A percentile compares a stretch with the other conserved stretches of the same genome.
These are phyloP conservation scores for Eleusine coracana DNA, from an alignment of 176 grass and related monocot genomes.

Conservation along the genomic window DNA sequence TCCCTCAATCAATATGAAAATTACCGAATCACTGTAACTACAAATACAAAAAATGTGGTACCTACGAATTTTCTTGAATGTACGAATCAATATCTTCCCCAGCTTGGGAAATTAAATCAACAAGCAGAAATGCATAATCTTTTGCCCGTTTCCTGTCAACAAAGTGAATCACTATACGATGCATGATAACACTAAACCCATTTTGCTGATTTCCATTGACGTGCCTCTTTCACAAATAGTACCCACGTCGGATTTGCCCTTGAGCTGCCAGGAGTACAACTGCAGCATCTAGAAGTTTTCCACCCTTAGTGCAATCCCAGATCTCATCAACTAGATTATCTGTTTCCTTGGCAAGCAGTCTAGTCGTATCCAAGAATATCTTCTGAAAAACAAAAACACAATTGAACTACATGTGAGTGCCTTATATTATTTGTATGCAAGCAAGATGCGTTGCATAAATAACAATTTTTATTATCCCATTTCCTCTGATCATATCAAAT, in stretches of 20 bases:
- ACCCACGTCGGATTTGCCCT: background rate
- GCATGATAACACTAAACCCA: background rate
- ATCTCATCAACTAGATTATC: slow-evolving; percentile 17
- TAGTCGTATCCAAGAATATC: slow-evolving; percentile 10
- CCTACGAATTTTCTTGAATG: background rate
- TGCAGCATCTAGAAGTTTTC: background rate
- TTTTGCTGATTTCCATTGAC: background rate
- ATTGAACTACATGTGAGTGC: background rate
- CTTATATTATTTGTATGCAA: background rate
- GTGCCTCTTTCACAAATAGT: background rate
- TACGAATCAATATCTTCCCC: background rate
- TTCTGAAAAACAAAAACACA: background rate
- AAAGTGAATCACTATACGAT: background rate
- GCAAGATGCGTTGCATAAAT: background rate
- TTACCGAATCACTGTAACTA: background rate
- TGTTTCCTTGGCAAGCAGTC: slow-evolving; percentile 12
- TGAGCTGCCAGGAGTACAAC: slow-evolving; percentile 13
- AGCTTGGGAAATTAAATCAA: background rate
- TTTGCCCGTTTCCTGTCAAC: no score
- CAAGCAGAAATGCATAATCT: background rate
- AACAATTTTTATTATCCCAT: no score
- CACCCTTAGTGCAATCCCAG: background rate
- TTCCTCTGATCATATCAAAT: background rate
- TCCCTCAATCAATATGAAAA: no score
- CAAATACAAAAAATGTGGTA: background rate